These are phyloP conservation scores for Coemansia sp. DNA, from an alignment of 192 early-diverging fungal genomes.

Conservation along the genomic window DNA sequence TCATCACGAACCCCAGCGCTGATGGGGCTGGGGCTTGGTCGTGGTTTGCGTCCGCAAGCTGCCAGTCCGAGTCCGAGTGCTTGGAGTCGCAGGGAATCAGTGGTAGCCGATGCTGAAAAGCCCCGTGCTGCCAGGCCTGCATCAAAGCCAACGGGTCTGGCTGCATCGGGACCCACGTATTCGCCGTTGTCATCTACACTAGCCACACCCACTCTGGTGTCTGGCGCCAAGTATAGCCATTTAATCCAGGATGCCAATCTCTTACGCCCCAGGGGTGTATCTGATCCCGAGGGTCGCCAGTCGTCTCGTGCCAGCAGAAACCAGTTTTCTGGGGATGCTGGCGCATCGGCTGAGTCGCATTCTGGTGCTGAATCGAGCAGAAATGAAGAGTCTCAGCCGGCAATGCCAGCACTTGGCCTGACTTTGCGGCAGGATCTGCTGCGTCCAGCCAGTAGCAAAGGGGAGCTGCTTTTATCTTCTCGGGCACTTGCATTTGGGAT, in stretches of 20 bases:
- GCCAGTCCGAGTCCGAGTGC: slow-evolving; percentile 12
- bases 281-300: slow-evolving; percentile 40
- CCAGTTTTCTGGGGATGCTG: slow-evolving; percentile 6
- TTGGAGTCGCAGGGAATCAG: slow-evolving; percentile 13
- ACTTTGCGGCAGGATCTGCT: slow-evolving; percentile 8
- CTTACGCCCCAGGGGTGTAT: slow-evolving; percentile 30
- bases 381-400: not conserved
- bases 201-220: slow-evolving; percentile 16
- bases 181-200: slow-evolving; percentile 20
- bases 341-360: not conserved
- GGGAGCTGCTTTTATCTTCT: slow-evolving; percentile 5
- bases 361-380: not conserved
- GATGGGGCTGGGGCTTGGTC: slow-evolving; percentile 21
- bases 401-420: not conserved
- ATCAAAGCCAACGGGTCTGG: slow-evolving; percentile 16
- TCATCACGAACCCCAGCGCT: slow-evolving; percentile 46
- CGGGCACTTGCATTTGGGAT: slow-evolving; percentile 13
- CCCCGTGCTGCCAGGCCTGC: slow-evolving; percentile 1
- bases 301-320: slow-evolving; percentile 17
- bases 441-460: not conserved
- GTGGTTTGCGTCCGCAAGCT: slow-evolving; percentile 15
- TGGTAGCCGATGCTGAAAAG: slow-evolving; percentile 2
- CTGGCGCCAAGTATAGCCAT: slow-evolving; percentile 17
- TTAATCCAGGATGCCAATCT: slow-evolving; percentile 15
- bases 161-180: slow-evolving; percentile 13